Evolutionary conservation across 148 eudicot species (phyloP).

Genomic region (Pharnaceum exiguum): DNA sequence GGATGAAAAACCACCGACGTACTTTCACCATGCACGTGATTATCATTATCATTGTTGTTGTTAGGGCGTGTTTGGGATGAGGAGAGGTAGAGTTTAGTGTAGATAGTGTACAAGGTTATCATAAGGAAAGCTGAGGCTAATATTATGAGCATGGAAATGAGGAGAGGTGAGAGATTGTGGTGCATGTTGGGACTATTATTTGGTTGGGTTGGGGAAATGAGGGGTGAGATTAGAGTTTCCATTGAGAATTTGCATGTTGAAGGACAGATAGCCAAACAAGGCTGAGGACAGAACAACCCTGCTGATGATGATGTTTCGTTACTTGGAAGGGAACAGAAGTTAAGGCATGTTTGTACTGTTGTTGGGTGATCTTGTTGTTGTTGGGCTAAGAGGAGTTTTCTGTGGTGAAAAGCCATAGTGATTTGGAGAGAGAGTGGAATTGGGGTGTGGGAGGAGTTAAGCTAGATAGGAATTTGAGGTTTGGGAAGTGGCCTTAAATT

Average conservation of each 20-base stretch:
- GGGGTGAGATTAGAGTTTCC: conserved; percentile 1
- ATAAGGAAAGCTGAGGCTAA: conserved; percentile 30
- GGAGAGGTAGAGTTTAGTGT: conserved; percentile 25
- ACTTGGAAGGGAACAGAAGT: conserved; percentile 4
- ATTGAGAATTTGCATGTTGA: conserved; percentile 7
- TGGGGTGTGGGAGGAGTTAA: background rate
- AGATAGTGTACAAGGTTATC: conserved; percentile 32
- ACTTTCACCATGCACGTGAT: conserved; percentile 35
- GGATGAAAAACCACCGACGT: conserved; percentile 46
- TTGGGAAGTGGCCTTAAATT: background rate
- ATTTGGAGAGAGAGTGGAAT: background rate
- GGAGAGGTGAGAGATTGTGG: conserved; percentile 23
- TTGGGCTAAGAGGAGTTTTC: conserved; percentile 11
- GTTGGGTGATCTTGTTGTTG: background rate
- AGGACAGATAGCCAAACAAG: conserved; percentile 21
- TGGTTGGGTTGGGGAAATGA: conserved; percentile 5
- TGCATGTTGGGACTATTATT: conserved; percentile 9
- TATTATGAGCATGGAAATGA: conserved; percentile 27
- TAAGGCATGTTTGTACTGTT: conserved; percentile 28
- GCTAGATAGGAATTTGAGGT: conserved; percentile 5
- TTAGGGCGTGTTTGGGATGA: conserved; percentile 8
- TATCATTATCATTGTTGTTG: conserved; percentile 5
- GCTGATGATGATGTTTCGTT: background rate
- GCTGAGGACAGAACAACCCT: conserved; percentile 22
- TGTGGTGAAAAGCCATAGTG: conserved; percentile 26